These are phyloP conservation scores for Mortierella sp. DNA, from an alignment of 371 early-diverging fungal genomes.

Conservation along the genomic window DNA sequence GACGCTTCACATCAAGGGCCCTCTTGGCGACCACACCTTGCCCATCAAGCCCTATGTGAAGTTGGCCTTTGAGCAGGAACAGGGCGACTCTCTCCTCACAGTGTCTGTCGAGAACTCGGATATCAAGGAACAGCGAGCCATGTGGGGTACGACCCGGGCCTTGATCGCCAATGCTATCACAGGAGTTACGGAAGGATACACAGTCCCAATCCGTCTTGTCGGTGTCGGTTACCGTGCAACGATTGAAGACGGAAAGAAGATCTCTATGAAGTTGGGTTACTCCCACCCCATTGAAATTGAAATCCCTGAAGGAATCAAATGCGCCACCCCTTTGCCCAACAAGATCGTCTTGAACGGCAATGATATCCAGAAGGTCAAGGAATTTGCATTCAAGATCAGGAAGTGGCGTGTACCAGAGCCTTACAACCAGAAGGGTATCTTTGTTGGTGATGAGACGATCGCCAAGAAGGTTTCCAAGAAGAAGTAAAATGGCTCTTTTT, in stretches of 20 bases:
- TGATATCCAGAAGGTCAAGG: constrained; percentile 81
- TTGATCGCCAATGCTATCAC: constrained; percentile 86
- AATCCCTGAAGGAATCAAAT: constrained; percentile 85
- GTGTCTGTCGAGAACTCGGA: constrained; percentile 71
- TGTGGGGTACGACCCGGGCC: constrained; percentile 98
- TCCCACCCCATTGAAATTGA: constrained; percentile 85
- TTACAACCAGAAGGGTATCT: constrained; percentile 98
- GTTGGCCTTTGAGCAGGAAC: constrained; percentile 61
- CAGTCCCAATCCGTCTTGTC: constrained; percentile 82
- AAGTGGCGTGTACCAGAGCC: constrained; percentile 96
- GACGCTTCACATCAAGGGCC: constrained; percentile 81
- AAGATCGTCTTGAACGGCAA: constrained; percentile 84
- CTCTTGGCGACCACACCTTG: constrained; percentile 78
- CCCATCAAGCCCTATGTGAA: constrained; percentile 86
- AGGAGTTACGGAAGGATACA: constrained; percentile 94
- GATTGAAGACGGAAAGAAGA: constrained; percentile 70
- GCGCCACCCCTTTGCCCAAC: constrained; percentile 85
- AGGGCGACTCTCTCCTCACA: constrained; percentile 61
- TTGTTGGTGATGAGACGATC: constrained; percentile 97
- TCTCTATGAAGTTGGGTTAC: constrained; percentile 90
- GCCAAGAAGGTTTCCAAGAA: constrained; percentile 96
- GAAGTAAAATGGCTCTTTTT: constrained; percentile 66
- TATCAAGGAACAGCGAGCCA: constrained; percentile 80
- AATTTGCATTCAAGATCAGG: constrained; percentile 94
- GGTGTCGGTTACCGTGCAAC: constrained; percentile 97